phyloP scores from a whole-genome alignment of 345 rosid genomes.

The Eucalyptus sp. region DNA sequence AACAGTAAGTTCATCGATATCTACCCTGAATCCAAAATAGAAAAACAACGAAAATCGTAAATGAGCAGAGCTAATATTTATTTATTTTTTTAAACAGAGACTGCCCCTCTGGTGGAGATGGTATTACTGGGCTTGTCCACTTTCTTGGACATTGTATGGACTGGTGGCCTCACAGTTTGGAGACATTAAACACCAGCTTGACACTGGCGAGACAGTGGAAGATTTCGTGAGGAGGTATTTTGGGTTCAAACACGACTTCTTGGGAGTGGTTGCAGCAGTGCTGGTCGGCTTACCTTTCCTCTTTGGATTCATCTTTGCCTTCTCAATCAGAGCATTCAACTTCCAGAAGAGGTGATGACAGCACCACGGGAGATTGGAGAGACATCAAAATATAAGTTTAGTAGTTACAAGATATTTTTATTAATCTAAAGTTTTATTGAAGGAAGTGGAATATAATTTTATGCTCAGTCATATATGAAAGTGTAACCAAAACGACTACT shows the following conservation, averaged over 20 bases:
- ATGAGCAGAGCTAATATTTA: background rate
- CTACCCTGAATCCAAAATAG: background rate
- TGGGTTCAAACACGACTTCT: constrained; percentile 42
- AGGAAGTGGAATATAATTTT: background rate
- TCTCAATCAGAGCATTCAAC: constrained; percentile 58
- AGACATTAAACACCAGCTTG: constrained; percentile 24
- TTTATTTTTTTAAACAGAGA: constrained; percentile 18
- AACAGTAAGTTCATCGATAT: constrained; percentile 8
- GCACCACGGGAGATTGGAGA: background rate
- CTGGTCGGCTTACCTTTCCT: constrained; percentile 33
- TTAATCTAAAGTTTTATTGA: background rate
- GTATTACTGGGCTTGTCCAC: constrained; percentile 47
- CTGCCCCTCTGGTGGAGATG: constrained; percentile 70
- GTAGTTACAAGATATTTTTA: background rate
- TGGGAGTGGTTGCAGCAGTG: constrained; percentile 43
- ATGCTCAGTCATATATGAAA: background rate
- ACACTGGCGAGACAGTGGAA: constrained; percentile 31
- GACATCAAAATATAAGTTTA: background rate
- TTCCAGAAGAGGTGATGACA: constrained; percentile 50
- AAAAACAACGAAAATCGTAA: background rate
- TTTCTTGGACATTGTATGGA: constrained; percentile 51
- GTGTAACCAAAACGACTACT: background rate
- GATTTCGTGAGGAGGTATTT: constrained; percentile 43
- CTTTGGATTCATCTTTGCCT: constrained; percentile 62
- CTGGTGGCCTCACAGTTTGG: constrained; percentile 43